These are phyloP conservation scores for Cadophora luteo-olivacea DNA, from an alignment of 2,329 filamentous ascomycete genomes.

Conservation along the genomic window DNA sequence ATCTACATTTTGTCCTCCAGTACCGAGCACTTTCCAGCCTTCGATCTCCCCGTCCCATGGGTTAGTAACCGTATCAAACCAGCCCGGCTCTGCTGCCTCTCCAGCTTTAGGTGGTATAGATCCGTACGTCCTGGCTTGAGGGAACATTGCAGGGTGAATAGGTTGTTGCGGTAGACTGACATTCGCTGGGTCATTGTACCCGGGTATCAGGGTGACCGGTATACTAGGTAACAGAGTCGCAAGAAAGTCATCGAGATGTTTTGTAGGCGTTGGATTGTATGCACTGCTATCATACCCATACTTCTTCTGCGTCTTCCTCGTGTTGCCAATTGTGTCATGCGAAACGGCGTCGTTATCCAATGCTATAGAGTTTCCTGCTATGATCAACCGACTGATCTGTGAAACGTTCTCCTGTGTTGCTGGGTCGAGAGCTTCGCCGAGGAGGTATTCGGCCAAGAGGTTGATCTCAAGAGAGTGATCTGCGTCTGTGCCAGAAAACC, in stretches of 20 bases:
- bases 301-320: constrained; percentile 66
- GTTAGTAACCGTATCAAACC: constrained; percentile 91
- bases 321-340: constrained; percentile 43
- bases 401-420: constrained; percentile 64
- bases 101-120: constrained; percentile 46
- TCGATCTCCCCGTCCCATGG: constrained; percentile 92
- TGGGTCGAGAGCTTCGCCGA: constrained; percentile 77
- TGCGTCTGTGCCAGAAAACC: constrained; percentile 75
- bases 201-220: constrained; percentile 88
- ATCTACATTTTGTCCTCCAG: constrained; percentile 90
- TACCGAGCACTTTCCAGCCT: constrained; percentile 86
- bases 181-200: constrained; percentile 85
- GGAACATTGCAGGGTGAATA: constrained; percentile 92
- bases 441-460: constrained; percentile 83
- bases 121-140: constrained; percentile 73
- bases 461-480: constrained; percentile 78
- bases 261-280: constrained; percentile 87
- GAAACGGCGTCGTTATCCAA: constrained; percentile 38
- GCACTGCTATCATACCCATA: constrained; percentile 92
- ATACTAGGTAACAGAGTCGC: constrained; percentile 81
- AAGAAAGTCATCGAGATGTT: constrained; percentile 84
- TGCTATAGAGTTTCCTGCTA: constrained; percentile 86
- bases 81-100: constrained; percentile 61
- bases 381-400: constrained; percentile 82
- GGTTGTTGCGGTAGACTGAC: constrained; percentile 90